A percentile compares a stretch with the other conserved stretches of the same genome.
Conservation (phyloP, 1,284 basidiomycete genomes). For the Rhodotorula sp. region DNA sequence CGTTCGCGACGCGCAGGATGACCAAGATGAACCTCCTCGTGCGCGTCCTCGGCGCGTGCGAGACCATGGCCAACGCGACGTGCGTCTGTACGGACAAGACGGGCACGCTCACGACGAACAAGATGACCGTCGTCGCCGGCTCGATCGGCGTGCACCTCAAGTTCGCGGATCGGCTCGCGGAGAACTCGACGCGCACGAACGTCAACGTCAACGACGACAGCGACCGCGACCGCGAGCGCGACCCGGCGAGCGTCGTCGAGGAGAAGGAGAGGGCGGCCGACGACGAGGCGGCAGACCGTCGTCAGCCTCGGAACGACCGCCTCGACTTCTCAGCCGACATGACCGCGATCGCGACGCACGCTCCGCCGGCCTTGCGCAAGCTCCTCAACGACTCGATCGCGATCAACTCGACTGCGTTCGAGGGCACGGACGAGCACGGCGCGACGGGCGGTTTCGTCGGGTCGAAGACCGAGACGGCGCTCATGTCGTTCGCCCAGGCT, state of each 20-base stretch:
- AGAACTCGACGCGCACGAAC: conserved; percentile 72
- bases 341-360: conserved; percentile 61
- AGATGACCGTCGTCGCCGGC: conserved; percentile 93
- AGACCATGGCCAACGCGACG: conserved; percentile 97
- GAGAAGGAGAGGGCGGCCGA: conserved; percentile 14
- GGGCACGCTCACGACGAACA: conserved; percentile 77
- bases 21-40: conserved; percentile 90
- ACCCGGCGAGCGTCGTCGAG: conserved; percentile 45
- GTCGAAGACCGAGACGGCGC: conserved; percentile 93
- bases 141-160: conserved; percentile 90
- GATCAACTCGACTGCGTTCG: conserved; percentile 94
- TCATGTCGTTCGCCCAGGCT: conserved; percentile 84
- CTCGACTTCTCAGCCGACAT: conserved; percentile 84
- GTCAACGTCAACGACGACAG: conserved; percentile 65
- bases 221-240: too few relatives aligned
- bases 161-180: conserved; percentile 75
- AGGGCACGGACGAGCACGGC: conserved; percentile 68
- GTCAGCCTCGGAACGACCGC: conserved; percentile 39
- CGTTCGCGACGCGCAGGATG: conserved; percentile 97
- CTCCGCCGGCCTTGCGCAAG: conserved; percentile 62
- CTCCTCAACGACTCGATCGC: conserved; percentile 84
- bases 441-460: conserved; percentile 76
- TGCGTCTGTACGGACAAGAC: conserved; percentile 56
- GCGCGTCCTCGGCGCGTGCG: conserved; percentile 90
- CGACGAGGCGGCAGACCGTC: neutral